Evolutionary conservation across 805 yeast genomes (phyloP).

Genomic region (Metschnikowia aberdeeniae): DNA sequence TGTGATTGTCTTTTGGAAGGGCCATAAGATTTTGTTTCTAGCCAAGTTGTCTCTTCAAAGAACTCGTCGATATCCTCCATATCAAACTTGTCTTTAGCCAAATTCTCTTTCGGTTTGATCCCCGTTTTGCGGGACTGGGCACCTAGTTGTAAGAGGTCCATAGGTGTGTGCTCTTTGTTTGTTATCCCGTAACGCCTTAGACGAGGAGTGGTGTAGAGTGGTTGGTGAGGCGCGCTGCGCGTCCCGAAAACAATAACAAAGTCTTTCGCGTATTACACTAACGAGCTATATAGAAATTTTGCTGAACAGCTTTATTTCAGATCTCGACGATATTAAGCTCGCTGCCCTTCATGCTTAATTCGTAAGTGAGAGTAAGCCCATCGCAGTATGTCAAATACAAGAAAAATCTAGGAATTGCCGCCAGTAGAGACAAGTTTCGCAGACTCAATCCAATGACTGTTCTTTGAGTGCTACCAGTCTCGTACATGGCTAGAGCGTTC

Average conservation of each 20-base stretch:
- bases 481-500: conserved; percentile 25
- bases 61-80: conserved; percentile 71
- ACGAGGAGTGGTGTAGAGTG: neutral
- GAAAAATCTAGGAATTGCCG: conserved; percentile 23
- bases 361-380: conserved; percentile 23
- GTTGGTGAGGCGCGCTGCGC: neutral
- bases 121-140: conserved; percentile 66
- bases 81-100: conserved; percentile 53
- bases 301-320: neutral
- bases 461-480: conserved; percentile 26
- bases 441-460: conserved; percentile 32
- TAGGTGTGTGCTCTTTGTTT: conserved; percentile 7
- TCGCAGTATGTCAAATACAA: conserved; percentile 33
- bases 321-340: neutral
- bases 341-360: conserved; percentile 3
- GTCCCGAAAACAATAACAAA: conserved; percentile 1
- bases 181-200: neutral
- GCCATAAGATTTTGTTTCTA: neutral
- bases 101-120: conserved; percentile 41
- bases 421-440: conserved; percentile 21
- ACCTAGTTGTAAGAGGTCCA: conserved; percentile 49
- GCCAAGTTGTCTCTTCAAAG: conserved; percentile 42
- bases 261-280: neutral
- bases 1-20: neutral
- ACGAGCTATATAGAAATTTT: too few relatives aligned